phyloP scores from a whole-genome alignment of 441 rosid species.

The Populus hybrid region DNA sequence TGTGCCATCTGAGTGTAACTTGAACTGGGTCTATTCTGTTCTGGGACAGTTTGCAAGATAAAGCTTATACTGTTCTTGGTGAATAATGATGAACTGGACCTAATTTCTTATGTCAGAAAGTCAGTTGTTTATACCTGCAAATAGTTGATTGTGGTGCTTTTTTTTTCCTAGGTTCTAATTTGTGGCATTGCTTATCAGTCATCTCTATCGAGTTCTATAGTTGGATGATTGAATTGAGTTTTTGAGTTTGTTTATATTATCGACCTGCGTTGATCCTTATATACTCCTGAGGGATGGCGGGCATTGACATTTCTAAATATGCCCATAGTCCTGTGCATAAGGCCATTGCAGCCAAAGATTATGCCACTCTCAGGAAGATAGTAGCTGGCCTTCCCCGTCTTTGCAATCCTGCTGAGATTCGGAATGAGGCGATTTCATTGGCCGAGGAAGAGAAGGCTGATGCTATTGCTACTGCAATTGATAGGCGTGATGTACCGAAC shows the following conservation, averaged over 20 bases:
- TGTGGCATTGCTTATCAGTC: constrained; percentile 12
- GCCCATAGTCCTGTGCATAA: constrained; percentile 78
- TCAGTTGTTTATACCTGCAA: constrained; percentile 14
- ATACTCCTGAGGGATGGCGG: constrained; percentile 63
- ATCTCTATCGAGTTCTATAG: constrained; percentile 9
- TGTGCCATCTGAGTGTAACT: constrained; percentile 30
- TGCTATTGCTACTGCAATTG: constrained; percentile 61
- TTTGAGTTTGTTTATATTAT: constrained; percentile 21
- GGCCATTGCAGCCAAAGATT: constrained; percentile 72
- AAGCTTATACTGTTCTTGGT: constrained; percentile 13
- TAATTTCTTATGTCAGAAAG: constrained; percentile 15
- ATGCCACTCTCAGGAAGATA: constrained; percentile 60
- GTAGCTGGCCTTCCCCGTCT: constrained; percentile 76
- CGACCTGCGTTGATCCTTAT: constrained; percentile 19
- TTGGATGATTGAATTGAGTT: constrained; percentile 31
- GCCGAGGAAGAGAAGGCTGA: constrained; percentile 91
- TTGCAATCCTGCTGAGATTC: constrained; percentile 66
- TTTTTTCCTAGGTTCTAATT: constrained; percentile 13
- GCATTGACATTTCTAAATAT: constrained; percentile 74
- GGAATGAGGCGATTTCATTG: constrained; percentile 64
- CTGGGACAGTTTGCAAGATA: constrained; percentile 15
- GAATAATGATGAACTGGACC: constrained; percentile 21
- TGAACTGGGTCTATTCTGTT: constrained; percentile 26
- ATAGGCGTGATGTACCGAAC: constrained; percentile 81
- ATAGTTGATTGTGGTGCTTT: constrained; percentile 21